Evolutionary conservation across 345 rosid species (phyloP).

Genomic region (Zanthoxylum bungeanum): DNA sequence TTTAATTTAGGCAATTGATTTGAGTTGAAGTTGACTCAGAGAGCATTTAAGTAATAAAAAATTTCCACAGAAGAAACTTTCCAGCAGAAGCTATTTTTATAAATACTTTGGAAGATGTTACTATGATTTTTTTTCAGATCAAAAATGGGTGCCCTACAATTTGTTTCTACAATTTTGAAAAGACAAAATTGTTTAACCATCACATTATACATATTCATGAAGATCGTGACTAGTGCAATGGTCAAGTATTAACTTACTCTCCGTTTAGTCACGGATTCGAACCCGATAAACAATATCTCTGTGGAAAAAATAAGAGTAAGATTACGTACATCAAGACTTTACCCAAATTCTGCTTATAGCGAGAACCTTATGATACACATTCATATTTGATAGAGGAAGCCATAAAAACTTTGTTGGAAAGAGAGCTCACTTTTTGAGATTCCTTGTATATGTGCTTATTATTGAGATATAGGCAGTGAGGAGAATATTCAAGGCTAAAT

Average conservation of each 20-base stretch:
- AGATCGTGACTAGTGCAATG: no score
- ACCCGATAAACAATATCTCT: no score
- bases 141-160: constrained; percentile 11
- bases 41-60: constrained; percentile 23
- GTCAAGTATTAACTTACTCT: no score
- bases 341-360: no score
- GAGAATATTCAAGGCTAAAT: neutral
- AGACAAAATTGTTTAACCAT: no score
- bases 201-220: no score
- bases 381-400: neutral
- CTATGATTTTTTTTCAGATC: neutral
- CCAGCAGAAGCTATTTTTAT: neutral
- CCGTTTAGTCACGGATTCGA: no score
- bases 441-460: constrained; percentile 17
- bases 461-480: constrained; percentile 1
- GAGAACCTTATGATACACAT: neutral
- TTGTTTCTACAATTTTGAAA: constrained; percentile 26
- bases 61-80: constrained; percentile 19
- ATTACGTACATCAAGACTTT: no score
- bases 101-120: neutral
- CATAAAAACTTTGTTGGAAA: constrained; percentile 12
- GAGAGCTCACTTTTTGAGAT: constrained; percentile 21
- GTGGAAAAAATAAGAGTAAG: no score
- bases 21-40: constrained; percentile 23
- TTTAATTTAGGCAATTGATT: neutral